Evolutionary conservation across 2,329 filamentous ascomycete species (phyloP), one percentile per base, ranked within the genome.

Genomic region (Aspergillus aculeatus): DNA sequence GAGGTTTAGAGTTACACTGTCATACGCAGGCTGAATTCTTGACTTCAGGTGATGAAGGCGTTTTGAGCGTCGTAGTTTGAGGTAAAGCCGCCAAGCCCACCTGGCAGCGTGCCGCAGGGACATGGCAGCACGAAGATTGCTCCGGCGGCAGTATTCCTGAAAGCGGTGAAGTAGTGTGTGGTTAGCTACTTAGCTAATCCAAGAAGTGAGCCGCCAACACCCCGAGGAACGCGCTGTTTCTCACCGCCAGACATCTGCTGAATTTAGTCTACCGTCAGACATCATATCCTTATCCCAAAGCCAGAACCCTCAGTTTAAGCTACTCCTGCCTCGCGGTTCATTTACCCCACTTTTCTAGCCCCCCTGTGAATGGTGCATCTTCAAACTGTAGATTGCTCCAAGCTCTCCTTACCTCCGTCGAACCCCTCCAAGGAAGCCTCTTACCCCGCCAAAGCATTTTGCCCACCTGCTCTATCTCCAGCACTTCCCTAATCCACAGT

Each of bases 391-490:
- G 19, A 52, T 55, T 62, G 56, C 54, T 63, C 48, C 49, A 56
- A 58, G 54, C 50, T 51, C 60, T 41, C 58, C 32, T 56, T 55
- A 49, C 62, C 57, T 62, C 58, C 57, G 56, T 57, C 63, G 55
- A 63, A 66, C 67, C 67, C 67, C 67, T 69, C 67, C 63, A 66
- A 66, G 52, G 54, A 59, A 65, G 57, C 55, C 64, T 64, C 63
- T 61, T 63, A 71, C 69, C 71, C 71, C 68, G 67, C 70, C 65
- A 65, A 29, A 67, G 62, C 62, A 60, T 63, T 58, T 58, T 60
- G 54, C 50, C 44, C 41, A 56, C 47, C 54, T 57, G 23, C 21
- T 47, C 58, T 61, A 63, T 60, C 57, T 60, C 9, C 26, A 62
- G 62, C 60, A 35, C 51, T 57, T 38, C 31, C 48, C 58, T 63